Base-by-base conservation (phyloP, 2,329 filamentous ascomycete genomes). In the Rhynchosporium graminicola region DNA sequence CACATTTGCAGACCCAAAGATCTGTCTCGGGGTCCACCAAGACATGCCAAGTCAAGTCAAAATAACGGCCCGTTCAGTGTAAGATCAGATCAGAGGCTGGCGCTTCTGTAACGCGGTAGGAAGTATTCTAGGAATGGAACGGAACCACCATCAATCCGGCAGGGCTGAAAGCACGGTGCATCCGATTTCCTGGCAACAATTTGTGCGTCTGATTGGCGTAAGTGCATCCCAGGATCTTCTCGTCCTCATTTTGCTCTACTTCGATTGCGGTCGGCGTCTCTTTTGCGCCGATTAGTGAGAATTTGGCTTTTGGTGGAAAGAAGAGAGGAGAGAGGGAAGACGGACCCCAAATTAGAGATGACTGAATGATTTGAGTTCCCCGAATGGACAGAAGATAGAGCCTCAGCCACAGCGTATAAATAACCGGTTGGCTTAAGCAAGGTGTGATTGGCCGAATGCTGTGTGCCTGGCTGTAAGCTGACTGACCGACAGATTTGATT, bases 311-410 rank as follows among this genome's bases (percentile, higher is more conserved):
- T 7, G 29, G 29, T 3, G 48, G 15, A 28, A 29, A 28, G 12
- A 10, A 29, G 15, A 36, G 48, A 7, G 15, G 10, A 29, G 33
- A 31, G 29, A 4, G 20, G 9, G n/a, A 15, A 20, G 31, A 54
- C 20, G 52, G 52, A 56, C 52, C 52, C 52, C 52, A 56, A 56
- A 56, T 55, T 56, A 56, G 52, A 56, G 36, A 56, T 56, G 52
- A 51, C 48, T 51, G 46, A 48, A 13, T 29, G 48, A 15, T 51
- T 36, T 45, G 43, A 45, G n/a, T 45, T 20, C 15, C 43, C 43
- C 13, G 29, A 36, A 31, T 3, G 48, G 48, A 20, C 6, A 51
- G 2, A 15, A 7, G 8, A 31, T 10, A 51, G 5, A 3, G 13
- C 33, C 51, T 42, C 33, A 55, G 51, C 51, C 51, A 55, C 51